Percentiles rank a stretch among this genome's conserved stretches.
Conservation (phyloP, 1,284 basidiomycete species). For the Pseudozyma sp. region DNA sequence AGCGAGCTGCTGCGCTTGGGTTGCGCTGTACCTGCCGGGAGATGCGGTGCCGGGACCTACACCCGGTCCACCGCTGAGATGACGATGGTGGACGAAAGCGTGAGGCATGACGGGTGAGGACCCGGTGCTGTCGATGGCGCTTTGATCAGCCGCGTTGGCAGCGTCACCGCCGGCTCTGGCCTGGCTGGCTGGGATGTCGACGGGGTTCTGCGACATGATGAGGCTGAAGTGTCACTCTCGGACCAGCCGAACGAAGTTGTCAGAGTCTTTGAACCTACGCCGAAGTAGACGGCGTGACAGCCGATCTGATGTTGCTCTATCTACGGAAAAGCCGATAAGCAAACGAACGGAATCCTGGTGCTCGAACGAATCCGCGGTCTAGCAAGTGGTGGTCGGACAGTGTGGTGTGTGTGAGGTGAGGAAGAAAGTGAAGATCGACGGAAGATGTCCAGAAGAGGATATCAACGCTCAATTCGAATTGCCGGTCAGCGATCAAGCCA, state of each 20-base stretch:
- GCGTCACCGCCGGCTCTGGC: background rate
- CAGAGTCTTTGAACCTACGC: background rate
- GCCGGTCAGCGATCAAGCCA: too few species aligned
- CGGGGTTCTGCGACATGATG: constrained; percentile 35
- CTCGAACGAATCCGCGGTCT: too few species aligned
- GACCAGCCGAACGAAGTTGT: background rate
- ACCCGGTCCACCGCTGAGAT: constrained; percentile 71
- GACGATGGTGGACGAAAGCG: constrained; percentile 75
- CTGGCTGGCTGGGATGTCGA: constrained; percentile 14
- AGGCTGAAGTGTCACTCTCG: background rate
- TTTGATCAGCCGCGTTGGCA: constrained; percentile 9
- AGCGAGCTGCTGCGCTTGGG: constrained; percentile 42
- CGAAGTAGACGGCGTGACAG: background rate
- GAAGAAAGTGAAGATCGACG: too few species aligned
- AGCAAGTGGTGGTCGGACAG: too few species aligned
- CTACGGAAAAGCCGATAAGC: background rate
- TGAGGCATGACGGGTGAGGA: constrained; percentile 40
- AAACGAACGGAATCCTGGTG: background rate
- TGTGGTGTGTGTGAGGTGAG: too few species aligned
- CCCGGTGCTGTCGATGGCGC: constrained; percentile 34
- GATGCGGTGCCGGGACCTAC: constrained; percentile 48
- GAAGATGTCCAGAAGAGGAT: too few species aligned
- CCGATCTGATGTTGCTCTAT: background rate
- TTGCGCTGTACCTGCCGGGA: constrained; percentile 41
- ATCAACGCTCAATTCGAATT: too few species aligned